These are phyloP conservation scores for Quercus suber DNA, from an alignment of 306 rosid species.

Conservation along the genomic window DNA sequence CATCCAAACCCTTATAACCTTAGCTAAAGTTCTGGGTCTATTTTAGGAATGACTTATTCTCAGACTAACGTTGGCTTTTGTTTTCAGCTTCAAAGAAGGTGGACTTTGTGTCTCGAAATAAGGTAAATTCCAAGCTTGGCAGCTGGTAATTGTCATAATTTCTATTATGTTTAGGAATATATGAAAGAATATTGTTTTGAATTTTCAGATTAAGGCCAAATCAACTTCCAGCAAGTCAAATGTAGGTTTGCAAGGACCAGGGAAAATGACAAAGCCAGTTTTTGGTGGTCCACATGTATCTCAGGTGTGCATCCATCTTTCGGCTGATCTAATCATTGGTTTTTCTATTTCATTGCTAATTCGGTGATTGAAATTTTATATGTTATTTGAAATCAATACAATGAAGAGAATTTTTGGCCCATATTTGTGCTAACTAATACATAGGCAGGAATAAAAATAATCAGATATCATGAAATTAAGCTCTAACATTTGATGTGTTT, in stretches of 20 bases:
- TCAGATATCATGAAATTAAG: constrained; percentile 2
- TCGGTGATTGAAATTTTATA: not conserved
- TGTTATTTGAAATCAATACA: not conserved
- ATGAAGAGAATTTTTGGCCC: not conserved
- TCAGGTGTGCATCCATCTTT: constrained; percentile 45
- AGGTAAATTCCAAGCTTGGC: constrained; percentile 46
- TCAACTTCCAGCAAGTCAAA: constrained; percentile 50
- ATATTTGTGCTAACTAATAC: not conserved
- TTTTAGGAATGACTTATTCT: not conserved
- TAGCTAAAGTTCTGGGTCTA: not conserved
- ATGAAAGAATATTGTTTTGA: constrained; percentile 10
- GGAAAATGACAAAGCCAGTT: constrained; percentile 46
- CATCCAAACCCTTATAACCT: not conserved
- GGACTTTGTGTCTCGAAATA: constrained; percentile 43
- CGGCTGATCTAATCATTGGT: not conserved
- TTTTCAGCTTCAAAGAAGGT: constrained; percentile 59
- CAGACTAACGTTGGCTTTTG: constrained; percentile 12
- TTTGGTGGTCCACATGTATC: constrained; percentile 42
- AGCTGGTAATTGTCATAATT: constrained; percentile 8
- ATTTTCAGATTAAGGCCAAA: constrained; percentile 48
- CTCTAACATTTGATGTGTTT: constrained; percentile 2
- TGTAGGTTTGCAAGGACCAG: constrained; percentile 45
- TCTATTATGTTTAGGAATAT: constrained; percentile 1
- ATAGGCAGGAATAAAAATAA: constrained; percentile 2
- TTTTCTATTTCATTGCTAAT: not conserved